These are phyloP conservation scores for Trametopsis cervina DNA, from an alignment of 768 basidiomycete species.

Conservation along the genomic window DNA sequence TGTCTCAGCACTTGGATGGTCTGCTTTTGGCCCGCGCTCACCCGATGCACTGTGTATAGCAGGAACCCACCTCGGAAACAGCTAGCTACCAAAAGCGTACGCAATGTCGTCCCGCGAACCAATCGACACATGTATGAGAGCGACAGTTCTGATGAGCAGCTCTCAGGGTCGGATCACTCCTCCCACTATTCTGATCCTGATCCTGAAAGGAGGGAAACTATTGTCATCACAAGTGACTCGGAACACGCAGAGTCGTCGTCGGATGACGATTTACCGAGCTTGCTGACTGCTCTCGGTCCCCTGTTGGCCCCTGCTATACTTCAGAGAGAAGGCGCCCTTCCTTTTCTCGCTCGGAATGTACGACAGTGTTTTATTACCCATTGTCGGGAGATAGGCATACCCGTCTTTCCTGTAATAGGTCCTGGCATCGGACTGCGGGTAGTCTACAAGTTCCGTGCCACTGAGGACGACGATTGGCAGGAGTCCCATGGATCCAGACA, in stretches of 20 bases:
- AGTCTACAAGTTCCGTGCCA: constrained; percentile 16
- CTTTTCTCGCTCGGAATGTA: constrained; percentile 51
- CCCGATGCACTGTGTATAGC: too few relatives aligned
- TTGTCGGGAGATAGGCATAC: constrained; percentile 34
- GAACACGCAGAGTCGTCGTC: constrained; percentile 8
- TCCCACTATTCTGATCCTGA: too few relatives aligned
- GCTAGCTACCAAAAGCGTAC: too few relatives aligned
- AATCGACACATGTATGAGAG: too few relatives aligned
- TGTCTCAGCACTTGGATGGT: too few relatives aligned
- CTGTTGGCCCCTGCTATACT: constrained; percentile 1
- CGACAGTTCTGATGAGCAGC: too few relatives aligned
- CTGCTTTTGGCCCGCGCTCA: too few relatives aligned
- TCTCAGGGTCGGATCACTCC: too few relatives aligned
- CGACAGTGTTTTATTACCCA: constrained; percentile 38
- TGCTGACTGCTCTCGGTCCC: constrained; percentile 12
- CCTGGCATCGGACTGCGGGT: constrained; percentile 19
- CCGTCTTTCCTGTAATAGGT: constrained; percentile 20
- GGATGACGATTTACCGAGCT: constrained; percentile 12
- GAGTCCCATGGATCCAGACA: constrained; percentile 12
- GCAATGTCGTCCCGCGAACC: too few relatives aligned
- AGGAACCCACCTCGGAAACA: too few relatives aligned
- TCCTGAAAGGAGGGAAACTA: constrained; percentile 9
- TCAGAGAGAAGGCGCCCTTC: constrained; percentile 25
- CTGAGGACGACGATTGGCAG: constrained; percentile 5
- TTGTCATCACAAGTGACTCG: constrained; percentile 5